A percentile compares a stretch with the other conserved stretches of the same genome.
Conservation (phyloP, 1,139 yeast species). For the Debaryomyces coudertii region DNA sequence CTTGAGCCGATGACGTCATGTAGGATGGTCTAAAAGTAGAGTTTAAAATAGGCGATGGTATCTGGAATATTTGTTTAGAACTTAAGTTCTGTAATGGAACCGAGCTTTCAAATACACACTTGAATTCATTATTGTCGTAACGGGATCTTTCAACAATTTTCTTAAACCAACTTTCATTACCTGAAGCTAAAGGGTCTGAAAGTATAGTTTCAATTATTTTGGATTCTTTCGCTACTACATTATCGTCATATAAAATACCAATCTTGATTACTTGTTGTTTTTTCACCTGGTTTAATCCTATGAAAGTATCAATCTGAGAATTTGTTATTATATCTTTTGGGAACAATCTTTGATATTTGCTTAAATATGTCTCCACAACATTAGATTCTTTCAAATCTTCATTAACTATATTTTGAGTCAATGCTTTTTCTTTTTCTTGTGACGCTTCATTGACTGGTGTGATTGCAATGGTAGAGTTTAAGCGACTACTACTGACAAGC, state of each 20-base stretch:
- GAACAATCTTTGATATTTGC: slow-evolving; percentile 24
- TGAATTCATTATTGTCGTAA: slow-evolving; percentile 23
- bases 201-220: slow-evolving; percentile 39
- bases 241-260: slow-evolving; percentile 37
- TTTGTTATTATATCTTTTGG: slow-evolving; percentile 31
- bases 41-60: slow-evolving; percentile 43
- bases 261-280: slow-evolving; percentile 23
- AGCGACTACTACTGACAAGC: neutral
- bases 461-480: slow-evolving; percentile 3
- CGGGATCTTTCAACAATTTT: slow-evolving; percentile 27
- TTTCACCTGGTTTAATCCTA: slow-evolving; percentile 11
- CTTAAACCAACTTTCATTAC: slow-evolving; percentile 36
- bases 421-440: neutral
- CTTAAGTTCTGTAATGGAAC: neutral
- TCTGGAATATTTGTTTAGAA: slow-evolving; percentile 14
- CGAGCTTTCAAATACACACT: slow-evolving; percentile 14
- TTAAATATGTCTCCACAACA: slow-evolving; percentile 12
- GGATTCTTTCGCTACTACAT: slow-evolving; percentile 23
- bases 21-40: slow-evolving; percentile 31
- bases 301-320: slow-evolving; percentile 15
- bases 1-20: slow-evolving; percentile 16
- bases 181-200: slow-evolving; percentile 47
- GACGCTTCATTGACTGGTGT: neutral
- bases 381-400: neutral
- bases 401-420: neutral